These are phyloP conservation scores for Colletotrichum sp. DNA, from an alignment of 2,329 filamentous ascomycete species.

Conservation along the genomic window DNA sequence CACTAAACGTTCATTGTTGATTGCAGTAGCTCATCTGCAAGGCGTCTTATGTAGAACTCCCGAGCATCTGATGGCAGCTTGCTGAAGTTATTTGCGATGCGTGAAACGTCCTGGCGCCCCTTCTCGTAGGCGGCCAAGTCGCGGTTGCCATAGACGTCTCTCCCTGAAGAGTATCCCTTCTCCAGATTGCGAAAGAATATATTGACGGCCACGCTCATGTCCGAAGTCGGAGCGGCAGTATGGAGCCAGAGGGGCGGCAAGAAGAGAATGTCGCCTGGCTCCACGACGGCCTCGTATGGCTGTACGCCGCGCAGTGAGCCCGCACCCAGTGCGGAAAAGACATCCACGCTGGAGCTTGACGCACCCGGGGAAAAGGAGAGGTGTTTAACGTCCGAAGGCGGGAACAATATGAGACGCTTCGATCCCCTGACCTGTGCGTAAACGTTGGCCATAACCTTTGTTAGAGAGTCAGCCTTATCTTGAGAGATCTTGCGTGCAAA, in stretches of 20 bases:
- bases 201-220: constrained; percentile 81
- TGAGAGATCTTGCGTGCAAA: not conserved
- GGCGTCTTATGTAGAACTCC: constrained; percentile 76
- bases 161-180: constrained; percentile 71
- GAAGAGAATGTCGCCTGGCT: constrained; percentile 78
- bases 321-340: constrained; percentile 60
- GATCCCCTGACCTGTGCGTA: constrained; percentile 79
- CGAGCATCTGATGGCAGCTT: constrained; percentile 69
- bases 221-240: constrained; percentile 65
- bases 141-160: constrained; percentile 87
- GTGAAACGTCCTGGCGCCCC: constrained; percentile 73
- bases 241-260: constrained; percentile 87
- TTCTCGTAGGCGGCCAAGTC: constrained; percentile 87
- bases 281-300: constrained; percentile 70
- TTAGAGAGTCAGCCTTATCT: not conserved
- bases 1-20: not conserved
- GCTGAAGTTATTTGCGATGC: constrained; percentile 68
- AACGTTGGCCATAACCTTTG: constrained; percentile 82
- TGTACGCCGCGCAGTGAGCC: constrained; percentile 52
- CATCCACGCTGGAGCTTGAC: constrained; percentile 79
- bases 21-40: constrained; percentile 70
- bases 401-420: constrained; percentile 79
- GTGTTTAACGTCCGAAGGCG: constrained; percentile 73
- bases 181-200: constrained; percentile 82
- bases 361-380: constrained; percentile 77